phyloP scores from a whole-genome alignment of 345 rosid species.

The Salix purpurea region DNA sequence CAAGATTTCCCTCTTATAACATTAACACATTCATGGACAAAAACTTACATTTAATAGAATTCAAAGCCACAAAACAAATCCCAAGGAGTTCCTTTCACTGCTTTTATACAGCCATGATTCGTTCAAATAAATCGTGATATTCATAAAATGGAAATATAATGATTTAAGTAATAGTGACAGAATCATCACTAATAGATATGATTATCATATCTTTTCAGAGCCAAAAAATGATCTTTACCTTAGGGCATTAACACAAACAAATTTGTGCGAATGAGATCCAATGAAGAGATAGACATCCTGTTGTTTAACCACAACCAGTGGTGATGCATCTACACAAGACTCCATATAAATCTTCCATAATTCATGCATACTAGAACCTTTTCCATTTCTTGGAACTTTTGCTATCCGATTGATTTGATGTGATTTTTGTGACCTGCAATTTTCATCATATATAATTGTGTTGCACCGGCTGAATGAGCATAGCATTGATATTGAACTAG shows the following conservation, averaged over 20 bases:
- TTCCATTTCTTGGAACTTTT: conserved; percentile 40
- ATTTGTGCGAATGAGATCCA: conserved; percentile 84
- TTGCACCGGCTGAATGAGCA: conserved; percentile 80
- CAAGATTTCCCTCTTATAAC: too few relatives aligned
- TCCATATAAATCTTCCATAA: conserved; percentile 86
- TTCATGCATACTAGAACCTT: conserved; percentile 41
- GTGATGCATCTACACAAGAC: conserved; percentile 95
- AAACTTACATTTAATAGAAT: not conserved
- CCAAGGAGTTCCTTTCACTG: not conserved
- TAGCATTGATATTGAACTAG: conserved; percentile 25
- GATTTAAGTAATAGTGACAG: not conserved
- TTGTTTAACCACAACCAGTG: conserved; percentile 56
- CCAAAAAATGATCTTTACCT: conserved; percentile 40
- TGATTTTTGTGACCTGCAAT: conserved; percentile 18
- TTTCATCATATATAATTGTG: conserved; percentile 46
- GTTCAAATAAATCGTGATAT: not conserved
- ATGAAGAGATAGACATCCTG: conserved; percentile 62
- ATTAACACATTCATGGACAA: not conserved
- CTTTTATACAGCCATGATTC: not conserved
- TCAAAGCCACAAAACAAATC: not conserved
- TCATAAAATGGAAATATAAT: not conserved
- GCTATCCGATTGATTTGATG: conserved; percentile 29
- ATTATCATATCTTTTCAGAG: not conserved
- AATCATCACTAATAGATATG: not conserved
- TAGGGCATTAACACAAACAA: conserved; percentile 60